A percentile compares a stretch with the other conserved stretches of the same genome.
These are phyloP conservation scores for Theileria orientalis DNA, from an alignment of 169 alveolate species.

Conservation along the genomic window DNA sequence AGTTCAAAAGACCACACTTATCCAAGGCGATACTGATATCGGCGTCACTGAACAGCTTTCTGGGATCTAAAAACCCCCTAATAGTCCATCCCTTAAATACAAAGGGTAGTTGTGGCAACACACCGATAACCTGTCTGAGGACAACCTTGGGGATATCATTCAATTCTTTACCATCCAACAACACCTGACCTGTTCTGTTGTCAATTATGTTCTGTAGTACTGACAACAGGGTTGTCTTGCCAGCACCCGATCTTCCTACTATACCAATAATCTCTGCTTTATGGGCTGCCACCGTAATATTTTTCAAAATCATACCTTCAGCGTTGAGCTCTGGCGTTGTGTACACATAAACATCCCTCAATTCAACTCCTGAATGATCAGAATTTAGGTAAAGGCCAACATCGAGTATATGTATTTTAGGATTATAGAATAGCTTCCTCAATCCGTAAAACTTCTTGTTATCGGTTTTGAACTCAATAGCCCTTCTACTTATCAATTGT, in stretches of 20 bases:
- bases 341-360: background rate
- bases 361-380: slow-evolving; percentile 4
- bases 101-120: no score
- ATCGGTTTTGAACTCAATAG: background rate
- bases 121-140: no score
- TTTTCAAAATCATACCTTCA: no score
- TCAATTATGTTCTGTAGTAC: no score
- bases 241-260: no score
- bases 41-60: slow-evolving; percentile 45
- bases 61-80: slow-evolving; percentile 58
- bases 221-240: no score
- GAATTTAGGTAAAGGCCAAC: background rate
- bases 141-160: no score
- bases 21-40: slow-evolving; percentile 40
- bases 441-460: background rate
- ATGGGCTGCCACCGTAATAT: no score
- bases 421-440: background rate
- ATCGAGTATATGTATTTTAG: background rate
- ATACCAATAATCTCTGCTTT: no score
- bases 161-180: no score
- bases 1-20: no score
- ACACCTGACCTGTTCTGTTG: no score
- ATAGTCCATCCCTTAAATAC: slow-evolving; percentile 65
- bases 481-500: background rate
- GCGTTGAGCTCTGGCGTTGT: background rate